phyloP scores from a whole-genome alignment of 345 rosid genomes.

The Litchi chinensis region DNA sequence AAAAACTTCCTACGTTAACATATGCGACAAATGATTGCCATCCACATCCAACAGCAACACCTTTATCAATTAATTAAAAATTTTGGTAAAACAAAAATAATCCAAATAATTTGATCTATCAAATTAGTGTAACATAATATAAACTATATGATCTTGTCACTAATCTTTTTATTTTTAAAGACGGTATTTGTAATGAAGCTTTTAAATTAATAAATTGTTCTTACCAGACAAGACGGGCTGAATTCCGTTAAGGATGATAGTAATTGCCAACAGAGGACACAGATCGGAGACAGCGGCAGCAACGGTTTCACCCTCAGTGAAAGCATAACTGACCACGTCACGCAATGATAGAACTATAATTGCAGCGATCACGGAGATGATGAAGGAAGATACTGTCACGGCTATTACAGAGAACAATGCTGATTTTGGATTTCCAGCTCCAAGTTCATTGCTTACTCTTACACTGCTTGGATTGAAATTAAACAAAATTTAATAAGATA shows the following conservation, averaged over 20 bases:
- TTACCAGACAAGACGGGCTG: constrained; percentile 80
- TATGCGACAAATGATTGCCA: constrained; percentile 83
- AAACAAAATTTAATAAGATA: background rate
- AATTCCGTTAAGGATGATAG: constrained; percentile 65
- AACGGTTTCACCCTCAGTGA: constrained; percentile 64
- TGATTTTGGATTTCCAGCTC: constrained; percentile 72
- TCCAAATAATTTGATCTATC: too few species aligned
- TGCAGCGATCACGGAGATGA: constrained; percentile 46
- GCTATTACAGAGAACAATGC: constrained; percentile 62
- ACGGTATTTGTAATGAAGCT: too few species aligned
- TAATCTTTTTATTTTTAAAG: too few species aligned
- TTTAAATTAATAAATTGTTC: too few species aligned
- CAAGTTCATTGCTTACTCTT: constrained; percentile 81
- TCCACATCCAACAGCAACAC: constrained; percentile 87
- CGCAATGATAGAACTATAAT: constrained; percentile 36
- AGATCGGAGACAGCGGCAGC: constrained; percentile 71
- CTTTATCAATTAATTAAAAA: constrained; percentile 22
- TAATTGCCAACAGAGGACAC: constrained; percentile 60
- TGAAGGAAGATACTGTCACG: constrained; percentile 46
- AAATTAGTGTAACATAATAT: too few species aligned
- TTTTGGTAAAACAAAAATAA: background rate
- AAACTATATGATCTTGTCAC: too few species aligned
- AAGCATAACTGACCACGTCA: constrained; percentile 56
- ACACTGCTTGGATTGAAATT: constrained; percentile 41
- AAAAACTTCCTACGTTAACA: constrained; percentile 69